phyloP scores from a whole-genome alignment of 495 filamentous ascomycete species.

The Apodospora peruviana region DNA sequence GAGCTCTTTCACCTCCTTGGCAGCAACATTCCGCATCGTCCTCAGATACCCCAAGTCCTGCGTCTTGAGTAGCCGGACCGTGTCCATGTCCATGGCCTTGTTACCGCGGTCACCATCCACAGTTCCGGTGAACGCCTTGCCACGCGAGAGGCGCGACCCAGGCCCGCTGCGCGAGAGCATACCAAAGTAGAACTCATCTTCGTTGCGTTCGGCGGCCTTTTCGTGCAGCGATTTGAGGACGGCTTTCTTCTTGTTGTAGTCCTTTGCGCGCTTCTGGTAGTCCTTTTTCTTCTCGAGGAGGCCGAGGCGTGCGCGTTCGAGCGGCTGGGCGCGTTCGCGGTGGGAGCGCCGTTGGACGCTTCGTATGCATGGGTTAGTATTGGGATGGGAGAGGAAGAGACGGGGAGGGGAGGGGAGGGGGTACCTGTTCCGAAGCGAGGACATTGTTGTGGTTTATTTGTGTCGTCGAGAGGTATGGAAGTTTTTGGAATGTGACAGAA shows the following conservation, averaged over 20 bases:
- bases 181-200: slow-evolving; percentile 92
- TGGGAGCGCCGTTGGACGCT: slow-evolving; percentile 46
- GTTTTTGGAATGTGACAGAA: not conserved
- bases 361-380: not conserved
- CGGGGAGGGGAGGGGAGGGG: not conserved
- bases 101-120: slow-evolving; percentile 60
- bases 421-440: slow-evolving; percentile 30
- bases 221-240: slow-evolving; percentile 69
- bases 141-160: slow-evolving; percentile 24
- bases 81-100: slow-evolving; percentile 56
- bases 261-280: slow-evolving; percentile 83
- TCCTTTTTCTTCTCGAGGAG: slow-evolving; percentile 49
- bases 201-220: slow-evolving; percentile 83
- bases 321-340: slow-evolving; percentile 80
- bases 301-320: slow-evolving; percentile 50
- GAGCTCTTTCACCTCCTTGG: slow-evolving; percentile 36
- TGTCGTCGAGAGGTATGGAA: not conserved
- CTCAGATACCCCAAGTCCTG: slow-evolving; percentile 89
- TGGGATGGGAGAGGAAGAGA: not conserved
- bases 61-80: slow-evolving; percentile 86
- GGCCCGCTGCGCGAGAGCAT: slow-evolving; percentile 63
- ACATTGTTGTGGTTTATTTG: slow-evolving; percentile 14
- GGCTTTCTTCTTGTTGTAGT: slow-evolving; percentile 82
- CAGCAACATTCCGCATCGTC: slow-evolving; percentile 50
- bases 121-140: slow-evolving; percentile 41